Conservation (phyloP, 305 asterid genomes). For the Rubia peregrina region DNA sequence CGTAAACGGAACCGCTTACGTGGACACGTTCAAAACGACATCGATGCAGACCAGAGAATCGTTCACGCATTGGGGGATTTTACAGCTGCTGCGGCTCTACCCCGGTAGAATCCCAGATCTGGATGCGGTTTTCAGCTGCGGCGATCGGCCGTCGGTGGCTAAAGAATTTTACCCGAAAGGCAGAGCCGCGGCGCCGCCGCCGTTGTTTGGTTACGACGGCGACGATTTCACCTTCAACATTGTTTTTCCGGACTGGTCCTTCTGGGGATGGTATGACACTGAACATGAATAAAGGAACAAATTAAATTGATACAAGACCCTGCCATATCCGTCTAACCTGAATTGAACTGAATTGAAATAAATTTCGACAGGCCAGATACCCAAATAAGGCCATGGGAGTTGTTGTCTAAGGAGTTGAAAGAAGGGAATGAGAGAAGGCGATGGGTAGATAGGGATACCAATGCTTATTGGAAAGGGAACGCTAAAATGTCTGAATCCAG, state of each 20-base stretch:
- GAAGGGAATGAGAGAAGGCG: slow-evolving; percentile 34
- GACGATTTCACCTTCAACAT: slow-evolving; percentile 51
- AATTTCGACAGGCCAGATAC: slow-evolving; percentile 50
- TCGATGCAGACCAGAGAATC: slow-evolving; percentile 59
- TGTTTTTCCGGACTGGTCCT: slow-evolving; percentile 96
- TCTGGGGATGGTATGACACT: slow-evolving; percentile 65
- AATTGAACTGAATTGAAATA: background rate
- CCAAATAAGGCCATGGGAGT: slow-evolving; percentile 55
- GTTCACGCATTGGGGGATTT: slow-evolving; percentile 86
- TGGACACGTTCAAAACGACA: slow-evolving; percentile 41
- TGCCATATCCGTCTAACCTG: background rate
- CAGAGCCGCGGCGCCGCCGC: slow-evolving; percentile 44
- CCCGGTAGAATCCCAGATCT: slow-evolving; percentile 84
- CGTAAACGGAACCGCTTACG: slow-evolving; percentile 63
- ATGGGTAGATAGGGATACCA: slow-evolving; percentile 53
- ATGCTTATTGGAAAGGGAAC: slow-evolving; percentile 68
- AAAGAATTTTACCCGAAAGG: slow-evolving; percentile 26
- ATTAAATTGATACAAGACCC: background rate
- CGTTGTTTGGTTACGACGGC: slow-evolving; percentile 71
- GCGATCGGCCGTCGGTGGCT: slow-evolving; percentile 65
- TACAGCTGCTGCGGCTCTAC: slow-evolving; percentile 71
- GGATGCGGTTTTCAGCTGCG: slow-evolving; percentile 74
- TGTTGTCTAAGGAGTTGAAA: slow-evolving; percentile 27
- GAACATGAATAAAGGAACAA: background rate
- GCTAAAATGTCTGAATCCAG: slow-evolving; percentile 37